Evolutionary conservation across 1,284 basidiomycete species (phyloP).

Genomic region (Lentinula novae-zelandiae): DNA sequence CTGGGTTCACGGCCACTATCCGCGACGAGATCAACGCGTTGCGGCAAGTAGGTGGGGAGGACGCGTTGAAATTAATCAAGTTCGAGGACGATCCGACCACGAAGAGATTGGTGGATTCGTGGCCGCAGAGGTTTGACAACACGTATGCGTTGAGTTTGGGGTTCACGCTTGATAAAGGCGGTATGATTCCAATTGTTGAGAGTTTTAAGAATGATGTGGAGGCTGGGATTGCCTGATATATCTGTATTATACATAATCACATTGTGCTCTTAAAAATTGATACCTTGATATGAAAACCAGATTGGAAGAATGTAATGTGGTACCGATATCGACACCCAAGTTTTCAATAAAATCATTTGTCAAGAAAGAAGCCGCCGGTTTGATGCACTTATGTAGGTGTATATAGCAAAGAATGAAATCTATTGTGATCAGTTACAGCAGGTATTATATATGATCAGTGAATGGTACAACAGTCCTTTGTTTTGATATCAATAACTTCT

Average conservation of each 20-base stretch:
- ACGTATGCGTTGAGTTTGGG: conserved; percentile 40
- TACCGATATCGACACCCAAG: no score
- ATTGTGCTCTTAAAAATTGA: no score
- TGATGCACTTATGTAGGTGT: no score
- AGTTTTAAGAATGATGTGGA: conserved; percentile 34
- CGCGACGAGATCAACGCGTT: conserved; percentile 43
- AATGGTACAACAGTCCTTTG: conserved; percentile 5
- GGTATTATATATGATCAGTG: neutral
- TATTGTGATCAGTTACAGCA: neutral
- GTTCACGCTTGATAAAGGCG: conserved; percentile 41
- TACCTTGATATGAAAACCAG: no score
- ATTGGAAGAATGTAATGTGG: no score
- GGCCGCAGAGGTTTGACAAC: conserved; percentile 45
- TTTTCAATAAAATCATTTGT: no score
- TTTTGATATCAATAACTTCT: neutral
- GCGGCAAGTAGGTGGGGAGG: conserved; percentile 35
- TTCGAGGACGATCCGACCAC: conserved; percentile 42
- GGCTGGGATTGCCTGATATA: conserved; percentile 19
- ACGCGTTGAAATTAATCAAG: conserved; percentile 33
- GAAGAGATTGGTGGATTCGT: conserved; percentile 41
- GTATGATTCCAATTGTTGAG: conserved; percentile 40
- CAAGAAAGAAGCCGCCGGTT: no score
- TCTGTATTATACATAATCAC: neutral
- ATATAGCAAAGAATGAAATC: neutral
- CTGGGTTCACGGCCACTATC: conserved; percentile 46